Evolutionary conservation across 352 stramenopile species (phyloP).

Genomic region (Phytophthora agathidicida): DNA sequence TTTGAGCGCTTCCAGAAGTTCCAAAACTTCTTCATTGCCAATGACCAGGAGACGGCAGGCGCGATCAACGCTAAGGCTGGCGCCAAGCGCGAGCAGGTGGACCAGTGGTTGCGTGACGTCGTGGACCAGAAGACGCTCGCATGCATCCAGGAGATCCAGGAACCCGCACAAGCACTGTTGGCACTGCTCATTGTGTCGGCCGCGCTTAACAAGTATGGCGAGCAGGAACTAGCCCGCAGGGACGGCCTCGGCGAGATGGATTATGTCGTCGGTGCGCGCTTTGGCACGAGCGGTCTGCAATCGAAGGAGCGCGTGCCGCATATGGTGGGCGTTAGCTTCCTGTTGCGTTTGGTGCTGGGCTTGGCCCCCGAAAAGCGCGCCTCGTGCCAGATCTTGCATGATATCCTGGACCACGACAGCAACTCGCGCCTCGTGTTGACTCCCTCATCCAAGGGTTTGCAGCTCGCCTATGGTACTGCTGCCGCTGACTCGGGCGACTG

Average conservation of each 20-base stretch:
- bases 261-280: constrained; percentile 12
- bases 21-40: constrained; percentile 26
- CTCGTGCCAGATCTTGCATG: constrained; percentile 9
- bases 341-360: constrained; percentile 15
- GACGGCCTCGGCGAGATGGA: constrained; percentile 29
- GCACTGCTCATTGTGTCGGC: constrained; percentile 22
- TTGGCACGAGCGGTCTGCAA: constrained; percentile 8
- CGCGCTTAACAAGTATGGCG: constrained; percentile 22
- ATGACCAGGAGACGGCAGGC: constrained; percentile 3
- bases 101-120: constrained; percentile 4
- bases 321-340: constrained; percentile 8
- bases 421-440: constrained; percentile 4
- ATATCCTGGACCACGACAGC: constrained; percentile 12
- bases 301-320: constrained; percentile 17
- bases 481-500: constrained; percentile 3
- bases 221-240: constrained; percentile 13
- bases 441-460: constrained; percentile 3
- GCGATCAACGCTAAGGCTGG: constrained; percentile 10
- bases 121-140: constrained; percentile 9
- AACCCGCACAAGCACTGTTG: constrained; percentile 11
- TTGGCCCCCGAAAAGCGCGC: constrained; percentile 28
- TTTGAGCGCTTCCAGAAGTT: constrained; percentile 19
- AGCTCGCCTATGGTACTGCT: background rate
- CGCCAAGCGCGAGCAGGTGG: constrained; percentile 20
- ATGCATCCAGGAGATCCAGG: constrained; percentile 21